Conservation (phyloP, 2,329 filamentous ascomycete genomes). For the Neoarthrinium moseri region DNA sequence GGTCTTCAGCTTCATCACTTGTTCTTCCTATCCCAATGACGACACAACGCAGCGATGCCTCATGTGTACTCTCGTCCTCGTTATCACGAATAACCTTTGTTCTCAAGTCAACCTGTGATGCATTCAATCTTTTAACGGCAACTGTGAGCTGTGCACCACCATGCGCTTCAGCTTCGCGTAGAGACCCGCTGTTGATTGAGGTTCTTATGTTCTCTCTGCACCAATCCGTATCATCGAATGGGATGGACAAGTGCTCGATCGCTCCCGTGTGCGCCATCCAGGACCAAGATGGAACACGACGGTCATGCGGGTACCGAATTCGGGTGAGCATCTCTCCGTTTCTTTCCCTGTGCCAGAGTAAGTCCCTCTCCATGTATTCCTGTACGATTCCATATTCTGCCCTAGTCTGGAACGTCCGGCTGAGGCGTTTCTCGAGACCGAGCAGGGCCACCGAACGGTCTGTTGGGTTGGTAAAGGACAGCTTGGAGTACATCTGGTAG, state of each 20-base stretch:
- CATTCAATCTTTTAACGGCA: not conserved
- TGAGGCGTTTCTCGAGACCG: slow-evolving; percentile 9
- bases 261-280: slow-evolving; percentile 2
- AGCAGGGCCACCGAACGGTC: slow-evolving; percentile 10
- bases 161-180: not conserved
- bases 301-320: not conserved
- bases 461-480: slow-evolving; percentile 3
- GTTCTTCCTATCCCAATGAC: not conserved
- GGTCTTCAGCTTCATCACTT: not conserved
- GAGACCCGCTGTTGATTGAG: not conserved
- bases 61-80: not conserved
- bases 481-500: slow-evolving; percentile 6
- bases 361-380: slow-evolving; percentile 1
- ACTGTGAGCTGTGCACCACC: not conserved
- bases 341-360: slow-evolving; percentile 7
- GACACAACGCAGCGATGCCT: not conserved
- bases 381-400: slow-evolving; percentile 3
- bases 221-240: not conserved
- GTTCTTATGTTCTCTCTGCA: not conserved
- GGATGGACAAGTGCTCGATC: not conserved
- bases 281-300: slow-evolving; percentile 1
- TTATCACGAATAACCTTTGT: not conserved
- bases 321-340: not conserved
- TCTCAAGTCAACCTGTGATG: not conserved
- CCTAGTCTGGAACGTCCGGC: not conserved